These are phyloP conservation scores for Saccharomycopsis microspora DNA, from an alignment of 805 yeast species.

Conservation along the genomic window DNA sequence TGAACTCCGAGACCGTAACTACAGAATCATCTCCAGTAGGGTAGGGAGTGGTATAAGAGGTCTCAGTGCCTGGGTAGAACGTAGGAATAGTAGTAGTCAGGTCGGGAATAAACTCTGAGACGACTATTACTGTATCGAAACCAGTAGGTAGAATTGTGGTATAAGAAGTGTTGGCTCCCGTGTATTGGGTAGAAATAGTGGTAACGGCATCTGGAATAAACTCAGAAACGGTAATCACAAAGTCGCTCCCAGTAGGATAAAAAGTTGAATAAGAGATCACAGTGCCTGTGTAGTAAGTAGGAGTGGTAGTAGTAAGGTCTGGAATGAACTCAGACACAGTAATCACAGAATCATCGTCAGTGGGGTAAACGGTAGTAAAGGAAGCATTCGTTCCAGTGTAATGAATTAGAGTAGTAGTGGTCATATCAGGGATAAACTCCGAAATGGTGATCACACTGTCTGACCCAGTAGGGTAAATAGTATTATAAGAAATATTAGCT, in stretches of 20 bases:
- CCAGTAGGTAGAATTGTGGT: background rate
- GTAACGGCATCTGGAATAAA: background rate
- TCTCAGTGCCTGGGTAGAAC: background rate
- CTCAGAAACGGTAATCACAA: conserved; percentile 4
- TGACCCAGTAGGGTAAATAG: conserved; percentile 3
- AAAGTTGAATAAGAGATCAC: background rate
- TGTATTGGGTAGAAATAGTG: background rate
- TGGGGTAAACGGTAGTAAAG: background rate
- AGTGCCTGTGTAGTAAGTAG: background rate
- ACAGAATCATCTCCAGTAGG: conserved; percentile 4
- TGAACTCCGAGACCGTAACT: conserved; percentile 1
- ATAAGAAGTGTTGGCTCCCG: conserved; percentile 2
- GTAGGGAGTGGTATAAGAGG: background rate
- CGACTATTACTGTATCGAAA: background rate
- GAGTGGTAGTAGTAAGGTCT: background rate
- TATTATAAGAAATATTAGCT: background rate
- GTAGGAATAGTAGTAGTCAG: background rate
- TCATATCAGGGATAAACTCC: background rate
- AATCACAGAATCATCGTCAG: background rate
- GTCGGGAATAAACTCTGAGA: background rate
- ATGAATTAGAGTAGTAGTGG: background rate
- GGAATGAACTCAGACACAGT: background rate
- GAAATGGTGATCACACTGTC: background rate
- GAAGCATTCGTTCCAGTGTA: background rate
- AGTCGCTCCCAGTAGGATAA: background rate